Conservation (phyloP, 179 eudicot genomes). For the Nepenthes alata region DNA sequence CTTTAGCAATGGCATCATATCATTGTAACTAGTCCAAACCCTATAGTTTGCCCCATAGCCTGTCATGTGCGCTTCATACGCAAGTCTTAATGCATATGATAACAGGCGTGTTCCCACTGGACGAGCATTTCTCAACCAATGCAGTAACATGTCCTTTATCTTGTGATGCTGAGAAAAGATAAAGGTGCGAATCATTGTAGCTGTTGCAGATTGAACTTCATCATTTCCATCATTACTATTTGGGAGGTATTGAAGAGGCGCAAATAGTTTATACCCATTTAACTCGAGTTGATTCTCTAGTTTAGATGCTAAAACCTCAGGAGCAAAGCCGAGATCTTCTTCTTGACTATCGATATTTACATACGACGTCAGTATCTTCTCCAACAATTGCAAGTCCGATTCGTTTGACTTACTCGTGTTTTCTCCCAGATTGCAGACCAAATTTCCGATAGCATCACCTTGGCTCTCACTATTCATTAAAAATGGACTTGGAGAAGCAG, state of each 20-base stretch:
- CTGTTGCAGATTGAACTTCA: constrained; percentile 28
- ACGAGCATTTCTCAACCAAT: constrained; percentile 21
- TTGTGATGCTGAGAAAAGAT: constrained; percentile 18
- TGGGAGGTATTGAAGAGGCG: constrained; percentile 9
- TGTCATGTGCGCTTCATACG: constrained; percentile 20
- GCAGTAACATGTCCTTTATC: constrained; percentile 18
- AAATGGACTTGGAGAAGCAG: constrained; percentile 2
- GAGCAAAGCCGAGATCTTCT: constrained; percentile 8
- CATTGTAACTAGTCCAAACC: constrained; percentile 5
- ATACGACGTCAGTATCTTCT: constrained; percentile 16
- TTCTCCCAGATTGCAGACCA: constrained; percentile 18
- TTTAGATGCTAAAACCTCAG: constrained; percentile 22
- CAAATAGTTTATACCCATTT: constrained; percentile 23
- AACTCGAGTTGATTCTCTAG: constrained; percentile 19
- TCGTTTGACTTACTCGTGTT: constrained; percentile 15
- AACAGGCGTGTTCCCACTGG: constrained; percentile 19
- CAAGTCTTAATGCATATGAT: constrained; percentile 30
- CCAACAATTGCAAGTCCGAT: constrained; percentile 18
- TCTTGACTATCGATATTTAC: constrained; percentile 6
- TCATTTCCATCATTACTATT: constrained; percentile 14
- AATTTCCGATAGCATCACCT: constrained; percentile 5
- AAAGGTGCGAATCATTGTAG: constrained; percentile 20
- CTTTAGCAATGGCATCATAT: constrained; percentile 20
- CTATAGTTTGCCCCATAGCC: constrained; percentile 8
- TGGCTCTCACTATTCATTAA: constrained; percentile 7